Evolutionary conservation across 495 filamentous ascomycete genomes (phyloP).

Genomic region (Neurospora intermedia): DNA sequence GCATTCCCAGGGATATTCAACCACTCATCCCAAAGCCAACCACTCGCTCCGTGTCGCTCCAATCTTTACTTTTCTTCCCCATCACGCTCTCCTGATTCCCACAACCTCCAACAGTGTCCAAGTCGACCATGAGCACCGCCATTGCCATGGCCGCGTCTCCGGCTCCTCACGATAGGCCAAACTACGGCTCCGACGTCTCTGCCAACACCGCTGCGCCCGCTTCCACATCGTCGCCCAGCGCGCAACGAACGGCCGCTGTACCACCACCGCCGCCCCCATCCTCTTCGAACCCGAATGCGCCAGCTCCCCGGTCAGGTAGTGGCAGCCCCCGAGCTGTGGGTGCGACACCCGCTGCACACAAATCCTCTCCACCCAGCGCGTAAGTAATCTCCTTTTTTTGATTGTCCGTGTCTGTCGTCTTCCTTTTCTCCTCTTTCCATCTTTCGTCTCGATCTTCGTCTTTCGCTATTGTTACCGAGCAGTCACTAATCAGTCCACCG

Average conservation of each 20-base stretch:
- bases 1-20: constrained; percentile 2
- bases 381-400: constrained; percentile 26
- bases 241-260: constrained; percentile 32
- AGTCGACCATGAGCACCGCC: constrained; percentile 44
- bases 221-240: constrained; percentile 30
- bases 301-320: constrained; percentile 36
- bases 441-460: constrained; percentile 9
- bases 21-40: neutral
- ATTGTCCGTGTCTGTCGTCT: constrained; percentile 5
- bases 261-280: constrained; percentile 21
- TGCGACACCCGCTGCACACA: constrained; percentile 29
- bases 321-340: constrained; percentile 36
- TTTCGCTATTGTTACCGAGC: constrained; percentile 6
- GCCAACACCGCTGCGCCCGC: constrained; percentile 29
- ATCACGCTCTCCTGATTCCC: neutral
- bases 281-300: constrained; percentile 30
- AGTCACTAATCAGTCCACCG: constrained; percentile 7
- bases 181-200: constrained; percentile 36
- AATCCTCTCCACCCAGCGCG: constrained; percentile 42
- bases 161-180: constrained; percentile 46
- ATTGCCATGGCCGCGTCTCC: constrained; percentile 50
- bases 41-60: neutral
- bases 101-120: constrained; percentile 4
- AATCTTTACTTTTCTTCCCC: constrained; percentile 4
- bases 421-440: neutral